These are phyloP conservation scores for Fraxinus latifolia DNA, from an alignment of 305 asterid genomes.

Conservation along the genomic window DNA sequence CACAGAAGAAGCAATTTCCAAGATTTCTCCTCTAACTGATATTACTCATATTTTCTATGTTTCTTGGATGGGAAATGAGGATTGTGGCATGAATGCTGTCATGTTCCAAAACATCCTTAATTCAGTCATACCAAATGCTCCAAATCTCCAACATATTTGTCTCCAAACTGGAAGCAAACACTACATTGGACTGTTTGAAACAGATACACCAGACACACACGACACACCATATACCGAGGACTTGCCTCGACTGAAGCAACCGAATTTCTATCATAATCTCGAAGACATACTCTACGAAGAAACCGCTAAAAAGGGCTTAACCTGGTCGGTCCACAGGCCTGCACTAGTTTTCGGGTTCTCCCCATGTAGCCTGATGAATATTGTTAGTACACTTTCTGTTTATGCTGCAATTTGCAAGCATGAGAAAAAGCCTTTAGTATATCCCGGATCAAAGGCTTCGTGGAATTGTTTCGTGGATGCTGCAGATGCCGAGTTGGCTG, in stretches of 20 bases:
- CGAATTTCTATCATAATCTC: conserved; percentile 53
- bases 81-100: conserved; percentile 38
- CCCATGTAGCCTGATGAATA: conserved; percentile 59
- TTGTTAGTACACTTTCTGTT: conserved; percentile 51
- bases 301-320: conserved; percentile 21
- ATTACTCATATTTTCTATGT: conserved; percentile 62
- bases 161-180: conserved; percentile 64
- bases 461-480: conserved; percentile 50
- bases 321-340: conserved; percentile 64
- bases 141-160: conserved; percentile 43
- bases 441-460: conserved; percentile 46
- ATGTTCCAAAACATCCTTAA: conserved; percentile 58
- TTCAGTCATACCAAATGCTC: conserved; percentile 42
- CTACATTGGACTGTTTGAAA: conserved; percentile 49
- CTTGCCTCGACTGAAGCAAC: conserved; percentile 42
- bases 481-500: conserved; percentile 55
- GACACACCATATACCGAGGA: conserved; percentile 55
- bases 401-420: conserved; percentile 66
- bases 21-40: conserved; percentile 45
- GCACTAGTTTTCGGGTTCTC: conserved; percentile 59
- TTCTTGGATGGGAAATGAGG: conserved; percentile 59
- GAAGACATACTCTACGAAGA: conserved; percentile 47
- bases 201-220: conserved; percentile 37
- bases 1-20: conserved; percentile 35
- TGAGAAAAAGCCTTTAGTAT: conserved; percentile 44